Evolutionary conservation across 2,329 filamentous ascomycete genomes (phyloP).

Genomic region (Atkinsonella hypoxylon): DNA sequence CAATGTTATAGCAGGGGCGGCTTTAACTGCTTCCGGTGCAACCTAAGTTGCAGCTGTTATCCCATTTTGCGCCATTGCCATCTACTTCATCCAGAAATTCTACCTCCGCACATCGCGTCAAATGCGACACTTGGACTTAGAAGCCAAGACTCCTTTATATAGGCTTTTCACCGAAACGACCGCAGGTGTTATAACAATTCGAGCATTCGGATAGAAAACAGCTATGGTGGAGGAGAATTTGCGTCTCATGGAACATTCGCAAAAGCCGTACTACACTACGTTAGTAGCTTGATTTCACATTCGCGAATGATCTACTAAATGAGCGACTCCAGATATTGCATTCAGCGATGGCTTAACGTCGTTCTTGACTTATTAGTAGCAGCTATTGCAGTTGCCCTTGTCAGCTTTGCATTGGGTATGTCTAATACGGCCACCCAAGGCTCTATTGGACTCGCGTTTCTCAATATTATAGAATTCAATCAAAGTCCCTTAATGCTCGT

Average conservation of each 20-base stretch:
- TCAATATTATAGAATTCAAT: conserved; percentile 4
- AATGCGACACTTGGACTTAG: conserved; percentile 46
- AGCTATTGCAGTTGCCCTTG: conserved; percentile 6
- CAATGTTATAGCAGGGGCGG: no score
- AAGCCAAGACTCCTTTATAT: conserved; percentile 37
- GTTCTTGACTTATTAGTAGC: conserved; percentile 6
- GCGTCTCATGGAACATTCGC: conserved; percentile 6
- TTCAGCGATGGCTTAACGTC: conserved; percentile 9
- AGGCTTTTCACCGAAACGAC: conserved; percentile 8
- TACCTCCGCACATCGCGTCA: conserved; percentile 49
- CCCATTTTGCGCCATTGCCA: conserved; percentile 26
- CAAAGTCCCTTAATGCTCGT: background rate
- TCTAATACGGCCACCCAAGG: background rate
- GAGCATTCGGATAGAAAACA: conserved; percentile 8
- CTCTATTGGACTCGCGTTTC: conserved; percentile 2
- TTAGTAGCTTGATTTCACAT: background rate
- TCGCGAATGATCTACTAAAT: background rate
- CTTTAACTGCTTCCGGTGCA: conserved; percentile 27
- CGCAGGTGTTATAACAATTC: conserved; percentile 6
- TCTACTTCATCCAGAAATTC: conserved; percentile 38
- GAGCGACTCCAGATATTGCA: conserved; percentile 3
- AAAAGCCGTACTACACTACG: conserved; percentile 7
- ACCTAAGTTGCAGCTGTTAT: conserved; percentile 33
- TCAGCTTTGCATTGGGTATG: conserved; percentile 3
- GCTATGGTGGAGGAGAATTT: conserved; percentile 1